phyloP scores from a whole-genome alignment of 345 rosid species.

The Pugionium cornutum region DNA sequence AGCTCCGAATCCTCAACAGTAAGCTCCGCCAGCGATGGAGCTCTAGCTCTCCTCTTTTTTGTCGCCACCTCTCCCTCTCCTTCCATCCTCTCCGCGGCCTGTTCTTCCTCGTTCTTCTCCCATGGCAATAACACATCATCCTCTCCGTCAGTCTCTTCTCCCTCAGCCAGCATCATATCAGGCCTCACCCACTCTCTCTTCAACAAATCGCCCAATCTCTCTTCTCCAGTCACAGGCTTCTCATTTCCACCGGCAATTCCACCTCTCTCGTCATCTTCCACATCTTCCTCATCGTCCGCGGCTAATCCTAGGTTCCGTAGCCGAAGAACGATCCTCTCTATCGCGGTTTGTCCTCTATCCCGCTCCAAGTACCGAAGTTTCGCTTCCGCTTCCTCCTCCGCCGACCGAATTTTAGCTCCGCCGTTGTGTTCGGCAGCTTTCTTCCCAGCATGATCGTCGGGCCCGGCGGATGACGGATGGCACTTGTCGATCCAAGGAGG shows the following conservation, averaged over 20 bases:
- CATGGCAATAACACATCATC: constrained; percentile 59
- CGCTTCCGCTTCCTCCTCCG: constrained; percentile 37
- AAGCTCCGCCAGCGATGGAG: constrained; percentile 88
- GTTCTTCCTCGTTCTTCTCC: constrained; percentile 56
- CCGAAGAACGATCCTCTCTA: constrained; percentile 85
- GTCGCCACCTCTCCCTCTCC: constrained; percentile 33
- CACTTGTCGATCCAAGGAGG: constrained; percentile 61
- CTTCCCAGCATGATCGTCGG: constrained; percentile 21
- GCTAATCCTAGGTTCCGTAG: constrained; percentile 78
- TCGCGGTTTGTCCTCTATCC: constrained; percentile 65
- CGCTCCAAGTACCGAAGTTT: constrained; percentile 36
- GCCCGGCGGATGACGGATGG: constrained; percentile 41
- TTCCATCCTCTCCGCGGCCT: constrained; percentile 31
- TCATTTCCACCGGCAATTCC: constrained; percentile 28
- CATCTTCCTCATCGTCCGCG: constrained; percentile 65
- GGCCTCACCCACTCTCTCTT: constrained; percentile 89
- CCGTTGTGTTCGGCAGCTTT: constrained; percentile 24
- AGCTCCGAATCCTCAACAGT: constrained; percentile 88
- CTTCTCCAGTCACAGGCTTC: constrained; percentile 68
- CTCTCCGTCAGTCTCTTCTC: constrained; percentile 43
- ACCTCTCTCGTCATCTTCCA: constrained; percentile 37
- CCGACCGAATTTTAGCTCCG: constrained; percentile 30
- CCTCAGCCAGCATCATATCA: constrained; percentile 58
- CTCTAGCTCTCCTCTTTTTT: constrained; percentile 55
- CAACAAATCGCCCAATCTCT: constrained; percentile 75